phyloP scores from a whole-genome alignment of 176 grass and related monocot genomes.

The Musa acuminata region DNA sequence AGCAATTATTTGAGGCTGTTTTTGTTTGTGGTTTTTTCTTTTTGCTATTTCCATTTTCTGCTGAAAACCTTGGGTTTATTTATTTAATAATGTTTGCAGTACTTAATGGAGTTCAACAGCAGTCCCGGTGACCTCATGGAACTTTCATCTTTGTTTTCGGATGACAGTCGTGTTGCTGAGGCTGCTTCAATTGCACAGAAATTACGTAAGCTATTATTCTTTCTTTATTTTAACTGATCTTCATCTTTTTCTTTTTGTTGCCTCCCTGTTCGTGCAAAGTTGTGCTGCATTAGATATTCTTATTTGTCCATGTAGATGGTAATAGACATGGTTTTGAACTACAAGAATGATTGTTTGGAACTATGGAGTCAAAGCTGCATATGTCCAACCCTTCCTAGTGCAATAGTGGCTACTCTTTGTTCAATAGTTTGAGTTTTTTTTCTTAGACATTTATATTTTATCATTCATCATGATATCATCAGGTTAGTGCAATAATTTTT shows the following conservation, averaged over 20 bases:
- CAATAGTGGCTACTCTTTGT: too few species aligned
- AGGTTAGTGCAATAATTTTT: too few species aligned
- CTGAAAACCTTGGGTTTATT: conserved; percentile 1
- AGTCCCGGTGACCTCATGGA: conserved; percentile 99
- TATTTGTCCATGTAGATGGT: neutral
- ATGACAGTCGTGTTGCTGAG: conserved; percentile 90
- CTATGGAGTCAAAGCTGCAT: too few species aligned
- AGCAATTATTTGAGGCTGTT: neutral
- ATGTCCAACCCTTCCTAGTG: too few species aligned
- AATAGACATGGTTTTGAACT: neutral
- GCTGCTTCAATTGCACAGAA: conserved; percentile 99
- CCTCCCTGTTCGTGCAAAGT: neutral
- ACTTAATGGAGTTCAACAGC: conserved; percentile 99
- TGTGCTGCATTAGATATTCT: neutral
- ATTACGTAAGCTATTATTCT: conserved; percentile 53
- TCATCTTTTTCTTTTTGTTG: neutral
- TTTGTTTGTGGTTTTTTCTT: neutral
- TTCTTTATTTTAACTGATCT: neutral
- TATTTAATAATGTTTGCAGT: conserved; percentile 37
- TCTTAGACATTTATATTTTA: too few species aligned
- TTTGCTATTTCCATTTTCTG: conserved; percentile 13
- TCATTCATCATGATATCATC: too few species aligned
- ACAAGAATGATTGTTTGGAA: too few species aligned
- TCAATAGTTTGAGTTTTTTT: too few species aligned
- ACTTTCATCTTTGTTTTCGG: conserved; percentile 96